These are phyloP conservation scores for Clarkia xantiana DNA, from an alignment of 345 rosid genomes.

Conservation along the genomic window DNA sequence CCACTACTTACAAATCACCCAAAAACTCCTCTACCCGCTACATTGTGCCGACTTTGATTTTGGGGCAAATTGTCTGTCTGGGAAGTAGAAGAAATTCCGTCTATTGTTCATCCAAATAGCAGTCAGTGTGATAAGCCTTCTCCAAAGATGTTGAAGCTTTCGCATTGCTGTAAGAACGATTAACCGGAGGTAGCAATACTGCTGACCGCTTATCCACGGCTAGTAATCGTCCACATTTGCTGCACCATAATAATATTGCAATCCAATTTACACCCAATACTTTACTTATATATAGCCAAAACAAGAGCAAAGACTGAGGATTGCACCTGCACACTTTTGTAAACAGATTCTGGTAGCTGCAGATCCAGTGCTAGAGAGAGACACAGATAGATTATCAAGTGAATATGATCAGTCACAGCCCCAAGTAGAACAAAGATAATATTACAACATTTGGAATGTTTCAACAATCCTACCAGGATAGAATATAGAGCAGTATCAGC, in stretches of 20 bases:
- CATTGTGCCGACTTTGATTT: no score
- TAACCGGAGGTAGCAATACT: slow-evolving; percentile 41
- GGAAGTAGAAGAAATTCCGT: not conserved
- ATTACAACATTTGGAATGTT: not conserved
- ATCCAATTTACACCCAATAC: not conserved
- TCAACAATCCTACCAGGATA: slow-evolving; percentile 43
- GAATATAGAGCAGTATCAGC: slow-evolving; percentile 43
- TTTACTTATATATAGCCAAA: no score
- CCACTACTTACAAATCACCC: no score
- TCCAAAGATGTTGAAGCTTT: slow-evolving; percentile 12
- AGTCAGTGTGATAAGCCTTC: slow-evolving; percentile 41
- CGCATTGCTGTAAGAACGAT: slow-evolving; percentile 23
- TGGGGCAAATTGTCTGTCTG: no score
- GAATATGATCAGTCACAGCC: slow-evolving; percentile 2
- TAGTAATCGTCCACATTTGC: slow-evolving; percentile 57
- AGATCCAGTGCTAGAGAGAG: slow-evolving; percentile 51
- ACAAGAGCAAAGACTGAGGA: no score
- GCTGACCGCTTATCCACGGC: slow-evolving; percentile 59
- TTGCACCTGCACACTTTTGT: slow-evolving; percentile 56
- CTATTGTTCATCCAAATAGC: slow-evolving; percentile 29
- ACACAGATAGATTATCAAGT: slow-evolving; percentile 6
- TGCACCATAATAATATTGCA: slow-evolving; percentile 13
- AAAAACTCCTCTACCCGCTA: no score
- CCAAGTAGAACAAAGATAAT: not conserved
- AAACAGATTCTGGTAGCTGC: slow-evolving; percentile 65